phyloP scores from a whole-genome alignment of 2,329 filamentous ascomycete genomes.

The Thelonectria rubi region DNA sequence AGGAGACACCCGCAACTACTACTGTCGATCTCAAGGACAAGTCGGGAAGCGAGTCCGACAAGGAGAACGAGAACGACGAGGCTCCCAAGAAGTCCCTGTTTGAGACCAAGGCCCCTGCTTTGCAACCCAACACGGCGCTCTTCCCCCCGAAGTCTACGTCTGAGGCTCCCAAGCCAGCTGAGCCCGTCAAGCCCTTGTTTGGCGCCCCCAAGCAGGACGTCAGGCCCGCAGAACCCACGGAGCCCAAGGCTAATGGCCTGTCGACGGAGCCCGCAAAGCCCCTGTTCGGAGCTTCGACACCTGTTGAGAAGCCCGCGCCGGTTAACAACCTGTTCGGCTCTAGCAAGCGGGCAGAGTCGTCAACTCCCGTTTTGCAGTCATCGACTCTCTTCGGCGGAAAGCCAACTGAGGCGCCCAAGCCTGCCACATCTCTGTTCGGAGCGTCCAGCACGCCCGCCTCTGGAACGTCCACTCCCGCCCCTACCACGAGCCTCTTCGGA shows the following conservation, averaged over 20 bases:
- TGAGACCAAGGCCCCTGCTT: conserved; percentile 44
- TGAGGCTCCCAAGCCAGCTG: conserved; percentile 42
- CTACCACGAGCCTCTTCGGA: conserved; percentile 38
- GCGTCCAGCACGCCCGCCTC: conserved; percentile 27
- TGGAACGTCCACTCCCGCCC: conserved; percentile 27
- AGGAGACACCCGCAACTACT: conserved; percentile 37
- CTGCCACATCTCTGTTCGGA: conserved; percentile 47
- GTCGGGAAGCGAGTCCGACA: conserved; percentile 54
- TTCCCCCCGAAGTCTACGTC: conserved; percentile 47
- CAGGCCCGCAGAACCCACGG: conserved; percentile 32
- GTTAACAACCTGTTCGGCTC: conserved; percentile 52
- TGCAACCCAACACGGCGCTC: conserved; percentile 44
- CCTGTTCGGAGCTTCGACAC: not conserved
- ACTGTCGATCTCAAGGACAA: conserved; percentile 43
- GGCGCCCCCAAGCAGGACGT: conserved; percentile 37
- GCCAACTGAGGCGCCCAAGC: conserved; percentile 37
- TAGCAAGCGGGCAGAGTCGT: conserved; percentile 45
- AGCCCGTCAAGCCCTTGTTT: conserved; percentile 44
- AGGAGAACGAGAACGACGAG: conserved; percentile 56
- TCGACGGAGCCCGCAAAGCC: conserved; percentile 39
- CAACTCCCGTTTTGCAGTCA: conserved; percentile 38
- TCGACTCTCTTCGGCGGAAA: conserved; percentile 50
- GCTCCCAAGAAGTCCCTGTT: conserved; percentile 47
- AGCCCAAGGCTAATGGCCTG: conserved; percentile 42
- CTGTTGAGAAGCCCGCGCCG: conserved; percentile 16